Conservation (phyloP, 148 eudicot species). For the Simmondsia chinensis region DNA sequence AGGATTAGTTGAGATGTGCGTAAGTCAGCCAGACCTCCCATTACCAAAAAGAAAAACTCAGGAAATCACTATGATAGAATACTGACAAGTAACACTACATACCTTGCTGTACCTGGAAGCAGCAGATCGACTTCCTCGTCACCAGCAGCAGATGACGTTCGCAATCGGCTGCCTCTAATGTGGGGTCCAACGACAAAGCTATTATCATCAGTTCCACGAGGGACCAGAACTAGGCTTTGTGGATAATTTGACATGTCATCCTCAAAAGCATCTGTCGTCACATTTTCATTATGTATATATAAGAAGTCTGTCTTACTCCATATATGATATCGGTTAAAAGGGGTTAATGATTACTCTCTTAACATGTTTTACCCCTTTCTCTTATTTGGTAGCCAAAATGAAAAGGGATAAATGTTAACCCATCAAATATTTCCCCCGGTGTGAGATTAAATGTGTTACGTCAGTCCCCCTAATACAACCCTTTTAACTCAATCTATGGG, state of each 20-base stretch:
- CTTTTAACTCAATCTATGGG: too few relatives aligned
- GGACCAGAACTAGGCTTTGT: constrained; percentile 86
- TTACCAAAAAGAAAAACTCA: neutral
- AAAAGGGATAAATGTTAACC: too few relatives aligned
- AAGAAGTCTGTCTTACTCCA: neutral
- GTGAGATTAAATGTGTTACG: too few relatives aligned
- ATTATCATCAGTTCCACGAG: constrained; percentile 59
- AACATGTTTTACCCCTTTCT: too few relatives aligned
- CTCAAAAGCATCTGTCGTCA: constrained; percentile 52
- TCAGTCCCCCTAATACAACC: too few relatives aligned
- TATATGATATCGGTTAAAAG: too few relatives aligned
- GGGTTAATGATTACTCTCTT: too few relatives aligned
- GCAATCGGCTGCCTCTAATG: constrained; percentile 78
- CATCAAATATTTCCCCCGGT: too few relatives aligned
- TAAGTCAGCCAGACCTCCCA: too few relatives aligned
- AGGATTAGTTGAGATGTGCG: too few relatives aligned
- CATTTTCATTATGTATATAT: neutral
- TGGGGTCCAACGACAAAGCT: constrained; percentile 84
- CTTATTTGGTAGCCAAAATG: too few relatives aligned
- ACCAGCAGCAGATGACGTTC: constrained; percentile 77
- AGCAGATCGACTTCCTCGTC: constrained; percentile 96
- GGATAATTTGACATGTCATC: constrained; percentile 67
- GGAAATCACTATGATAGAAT: neutral
- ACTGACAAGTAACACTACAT: constrained; percentile 7
- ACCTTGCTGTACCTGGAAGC: constrained; percentile 99